Evolutionary conservation across 2,329 filamentous ascomycete species (phyloP).

Genomic region (Gremmenia infestans): DNA sequence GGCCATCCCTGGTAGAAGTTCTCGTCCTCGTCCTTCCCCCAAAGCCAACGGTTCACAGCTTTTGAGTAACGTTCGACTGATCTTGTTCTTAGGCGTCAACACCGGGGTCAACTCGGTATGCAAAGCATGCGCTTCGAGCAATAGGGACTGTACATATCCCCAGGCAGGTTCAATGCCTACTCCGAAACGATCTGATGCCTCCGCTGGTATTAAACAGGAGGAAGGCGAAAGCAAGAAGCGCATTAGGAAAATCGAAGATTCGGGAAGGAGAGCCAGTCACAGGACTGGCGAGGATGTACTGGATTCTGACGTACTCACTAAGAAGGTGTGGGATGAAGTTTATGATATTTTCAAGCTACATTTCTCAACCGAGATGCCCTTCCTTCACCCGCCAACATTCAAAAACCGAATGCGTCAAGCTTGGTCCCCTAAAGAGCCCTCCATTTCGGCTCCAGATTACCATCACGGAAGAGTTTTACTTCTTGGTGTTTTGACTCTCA

Average conservation of each 20-base stretch:
- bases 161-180: slow-evolving; percentile 38
- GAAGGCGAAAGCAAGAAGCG: slow-evolving; percentile 45
- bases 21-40: background rate
- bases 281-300: slow-evolving; percentile 54
- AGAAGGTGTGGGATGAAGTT: slow-evolving; percentile 62
- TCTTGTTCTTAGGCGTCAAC: slow-evolving; percentile 42
- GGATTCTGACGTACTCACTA: slow-evolving; percentile 56
- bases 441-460: slow-evolving; percentile 19
- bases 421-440: slow-evolving; percentile 31
- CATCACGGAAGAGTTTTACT: slow-evolving; percentile 53
- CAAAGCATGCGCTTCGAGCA: slow-evolving; percentile 66
- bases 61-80: slow-evolving; percentile 8
- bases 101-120: slow-evolving; percentile 66
- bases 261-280: slow-evolving; percentile 29
- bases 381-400: slow-evolving; percentile 63
- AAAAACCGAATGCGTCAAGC: slow-evolving; percentile 45
- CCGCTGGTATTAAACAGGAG: slow-evolving; percentile 27
- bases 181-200: slow-evolving; percentile 25
- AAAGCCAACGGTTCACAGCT: background rate
- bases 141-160: slow-evolving; percentile 70
- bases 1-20: background rate
- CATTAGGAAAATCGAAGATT: slow-evolving; percentile 33
- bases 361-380: slow-evolving; percentile 67
- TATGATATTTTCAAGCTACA: slow-evolving; percentile 67
- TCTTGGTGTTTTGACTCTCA: slow-evolving; percentile 63